Conservation (phyloP, 345 rosid genomes). For the Aquilaria yunnanensis region DNA sequence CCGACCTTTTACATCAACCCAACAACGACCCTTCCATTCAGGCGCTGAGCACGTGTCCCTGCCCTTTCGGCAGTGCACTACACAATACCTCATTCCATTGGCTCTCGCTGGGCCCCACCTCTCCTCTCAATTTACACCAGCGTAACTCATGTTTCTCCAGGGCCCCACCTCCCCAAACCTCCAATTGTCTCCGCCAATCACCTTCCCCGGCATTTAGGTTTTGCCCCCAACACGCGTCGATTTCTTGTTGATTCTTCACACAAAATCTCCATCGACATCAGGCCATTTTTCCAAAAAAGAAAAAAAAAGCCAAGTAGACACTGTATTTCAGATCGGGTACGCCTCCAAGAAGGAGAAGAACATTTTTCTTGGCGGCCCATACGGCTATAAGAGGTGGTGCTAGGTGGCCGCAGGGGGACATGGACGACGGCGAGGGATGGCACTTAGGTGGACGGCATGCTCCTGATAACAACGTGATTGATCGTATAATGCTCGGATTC, state of each 20-base stretch:
- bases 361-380: not conserved
- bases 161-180: conserved; percentile 23
- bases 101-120: not conserved
- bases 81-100: conserved; percentile 8
- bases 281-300: conserved; percentile 2
- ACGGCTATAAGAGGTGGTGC: not conserved
- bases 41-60: conserved; percentile 21
- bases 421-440: conserved; percentile 24
- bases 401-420: conserved; percentile 1
- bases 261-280: not conserved
- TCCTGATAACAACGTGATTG: conserved; percentile 39
- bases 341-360: not conserved
- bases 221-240: conserved; percentile 50
- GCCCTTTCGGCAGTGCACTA: conserved; percentile 7
- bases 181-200: conserved; percentile 15
- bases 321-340: not conserved
- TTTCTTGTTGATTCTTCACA: conserved; percentile 17
- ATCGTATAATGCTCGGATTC: conserved; percentile 62
- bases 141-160: not conserved
- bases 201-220: not conserved
- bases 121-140: not conserved
- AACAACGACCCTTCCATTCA: not conserved
- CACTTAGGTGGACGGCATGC: conserved; percentile 18
- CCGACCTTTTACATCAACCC: conserved; percentile 3
- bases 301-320: not conserved